These are phyloP conservation scores for Royoungia palumana DNA, from an alignment of 768 basidiomycete genomes.

Conservation along the genomic window DNA sequence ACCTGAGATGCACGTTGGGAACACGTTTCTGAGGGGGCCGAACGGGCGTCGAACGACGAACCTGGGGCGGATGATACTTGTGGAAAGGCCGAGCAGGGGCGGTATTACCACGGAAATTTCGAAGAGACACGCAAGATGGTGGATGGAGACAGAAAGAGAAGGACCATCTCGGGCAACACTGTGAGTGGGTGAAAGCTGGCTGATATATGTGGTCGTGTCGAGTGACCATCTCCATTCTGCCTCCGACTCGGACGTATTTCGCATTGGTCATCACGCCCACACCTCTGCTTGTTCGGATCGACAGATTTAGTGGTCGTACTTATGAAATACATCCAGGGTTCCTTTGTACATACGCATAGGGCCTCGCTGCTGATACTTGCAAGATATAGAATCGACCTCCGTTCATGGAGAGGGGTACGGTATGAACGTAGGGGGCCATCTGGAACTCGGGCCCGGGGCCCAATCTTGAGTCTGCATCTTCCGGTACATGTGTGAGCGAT, in stretches of 20 bases:
- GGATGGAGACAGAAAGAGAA: neutral
- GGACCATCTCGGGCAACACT: neutral
- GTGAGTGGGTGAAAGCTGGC: conserved; percentile 9
- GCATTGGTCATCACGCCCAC: neutral
- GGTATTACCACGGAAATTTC: conserved; percentile 24
- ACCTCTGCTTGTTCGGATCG: conserved; percentile 1
- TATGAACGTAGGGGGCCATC: conserved; percentile 26
- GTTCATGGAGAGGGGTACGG: conserved; percentile 22
- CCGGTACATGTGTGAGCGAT: conserved; percentile 29
- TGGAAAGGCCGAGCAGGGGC: too few species aligned
- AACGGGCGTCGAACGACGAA: conserved; percentile 15
- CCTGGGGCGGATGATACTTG: conserved; percentile 22
- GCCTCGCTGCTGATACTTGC: conserved; percentile 1
- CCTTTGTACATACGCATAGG: conserved; percentile 9
- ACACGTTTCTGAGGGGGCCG: conserved; percentile 27
- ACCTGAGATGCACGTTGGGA: conserved; percentile 22
- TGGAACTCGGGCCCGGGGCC: conserved; percentile 24
- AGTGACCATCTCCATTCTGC: neutral
- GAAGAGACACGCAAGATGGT: conserved; percentile 5
- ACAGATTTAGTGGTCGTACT: neutral
- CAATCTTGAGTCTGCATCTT: conserved; percentile 30
- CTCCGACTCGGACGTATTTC: neutral
- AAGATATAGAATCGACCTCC: neutral
- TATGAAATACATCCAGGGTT: conserved; percentile 2
- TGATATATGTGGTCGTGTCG: conserved; percentile 3